Conservation (phyloP, 2,329 filamentous ascomycete genomes). For the Coleophoma cylindrospora region DNA sequence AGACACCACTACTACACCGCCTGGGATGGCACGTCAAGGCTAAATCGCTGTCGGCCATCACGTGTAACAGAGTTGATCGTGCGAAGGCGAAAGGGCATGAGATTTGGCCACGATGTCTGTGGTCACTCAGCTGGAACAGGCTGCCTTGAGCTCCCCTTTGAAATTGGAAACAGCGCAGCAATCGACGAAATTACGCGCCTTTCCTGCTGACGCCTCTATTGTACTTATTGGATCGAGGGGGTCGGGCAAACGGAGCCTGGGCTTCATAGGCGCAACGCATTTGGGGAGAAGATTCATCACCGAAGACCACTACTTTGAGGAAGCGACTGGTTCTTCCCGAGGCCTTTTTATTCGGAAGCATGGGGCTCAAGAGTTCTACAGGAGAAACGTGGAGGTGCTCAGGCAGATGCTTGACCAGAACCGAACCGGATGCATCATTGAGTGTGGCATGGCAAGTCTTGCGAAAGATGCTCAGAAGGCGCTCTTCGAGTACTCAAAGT, state of each 20-base stretch:
- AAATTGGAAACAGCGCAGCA: slow-evolving; percentile 14
- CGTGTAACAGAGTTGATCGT: slow-evolving; percentile 1
- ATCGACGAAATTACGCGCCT: slow-evolving; percentile 16
- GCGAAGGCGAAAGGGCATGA: background rate
- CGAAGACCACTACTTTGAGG: slow-evolving; percentile 62
- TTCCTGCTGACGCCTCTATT: slow-evolving; percentile 55
- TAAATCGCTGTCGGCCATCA: background rate
- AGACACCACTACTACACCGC: background rate
- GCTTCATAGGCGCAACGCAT: slow-evolving; percentile 68
- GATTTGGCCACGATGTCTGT: slow-evolving; percentile 15
- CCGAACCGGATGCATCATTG: slow-evolving; percentile 58
- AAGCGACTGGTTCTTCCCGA: slow-evolving; percentile 56
- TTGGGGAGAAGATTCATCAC: slow-evolving; percentile 66
- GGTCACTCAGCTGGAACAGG: slow-evolving; percentile 18
- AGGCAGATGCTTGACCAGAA: slow-evolving; percentile 54
- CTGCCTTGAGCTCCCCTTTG: slow-evolving; percentile 8
- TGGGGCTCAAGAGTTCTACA: slow-evolving; percentile 57
- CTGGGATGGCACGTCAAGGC: background rate
- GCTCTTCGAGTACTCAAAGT: slow-evolving; percentile 55
- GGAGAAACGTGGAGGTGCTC: slow-evolving; percentile 57
- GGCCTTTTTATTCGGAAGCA: slow-evolving; percentile 58
- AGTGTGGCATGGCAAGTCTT: slow-evolving; percentile 60
- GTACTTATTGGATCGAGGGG: slow-evolving; percentile 70
- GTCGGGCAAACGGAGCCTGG: slow-evolving; percentile 70
- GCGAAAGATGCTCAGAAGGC: slow-evolving; percentile 37